Base-by-base conservation (phyloP, 768 basidiomycete species). In the Tulasnella calospora region DNA sequence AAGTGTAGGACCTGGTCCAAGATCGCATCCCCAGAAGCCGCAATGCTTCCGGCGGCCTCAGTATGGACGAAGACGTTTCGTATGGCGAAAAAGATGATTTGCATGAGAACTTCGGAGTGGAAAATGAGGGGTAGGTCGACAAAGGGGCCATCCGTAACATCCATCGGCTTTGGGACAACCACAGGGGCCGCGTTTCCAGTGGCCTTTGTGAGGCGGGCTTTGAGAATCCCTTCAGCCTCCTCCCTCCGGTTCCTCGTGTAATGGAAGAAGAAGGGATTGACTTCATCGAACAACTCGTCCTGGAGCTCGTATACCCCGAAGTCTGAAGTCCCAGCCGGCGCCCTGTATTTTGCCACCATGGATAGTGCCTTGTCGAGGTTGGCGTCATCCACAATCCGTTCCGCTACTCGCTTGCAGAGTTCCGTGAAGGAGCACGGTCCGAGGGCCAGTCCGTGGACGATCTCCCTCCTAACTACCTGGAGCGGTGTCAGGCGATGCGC, bases 251-350 rank as follows among this genome's bases (percentile, higher is more conserved):
- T 99, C 55, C 96, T 88, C 21, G 94, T 92, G 83, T 98, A 98
- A 83, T 98, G 96, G 82, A 92, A 94, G 86, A 96, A 98, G 85
- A 96, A 98, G 0, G 96, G 96, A 82, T 98, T 93, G 80, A 98
- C 92, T 80, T 98, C 93, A 79, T 91, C 92, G 83, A 90, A 95
- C 27, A 86, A 87, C 81, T 92, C 93, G 70, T 94, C 90, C 83
- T 91, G 92, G 75, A 99, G 89, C 79, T 96, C 92, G 84, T 98
- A 99, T n/a, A 90, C 85, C 0, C 98, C 97, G 0, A 88, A 88
- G 81, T 97, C 96, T 1, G 91, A 86, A 0, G 89, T 89, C 0
- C 89, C 88, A 82, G 94, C 94, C 0, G 97, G 96, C 1, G 91
- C 85, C 71, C 89, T 90, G 88, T 96, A 97, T 79, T 88, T 89